Evolutionary conservation across 306 rosid genomes (phyloP).

Genomic region (peach (Prunus persica)): DNA sequence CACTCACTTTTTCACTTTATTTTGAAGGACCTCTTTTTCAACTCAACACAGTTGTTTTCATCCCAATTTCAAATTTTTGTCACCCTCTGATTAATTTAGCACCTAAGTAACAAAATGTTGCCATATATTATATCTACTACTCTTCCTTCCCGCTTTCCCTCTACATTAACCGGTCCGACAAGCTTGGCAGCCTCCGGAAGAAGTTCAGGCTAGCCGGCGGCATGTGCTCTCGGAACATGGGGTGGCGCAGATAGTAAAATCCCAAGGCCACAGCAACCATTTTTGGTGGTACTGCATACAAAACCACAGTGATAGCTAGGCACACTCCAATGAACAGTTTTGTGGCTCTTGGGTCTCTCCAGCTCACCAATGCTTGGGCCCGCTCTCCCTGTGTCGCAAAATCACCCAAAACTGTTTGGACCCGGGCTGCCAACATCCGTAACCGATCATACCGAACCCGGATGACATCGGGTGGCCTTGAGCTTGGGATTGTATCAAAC

Average conservation of each 20-base stretch:
- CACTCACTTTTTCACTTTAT: slow-evolving; percentile 32
- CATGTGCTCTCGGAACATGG: slow-evolving; percentile 56
- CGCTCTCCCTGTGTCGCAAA: slow-evolving; percentile 95
- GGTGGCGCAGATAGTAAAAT: slow-evolving; percentile 63
- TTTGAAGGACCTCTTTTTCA: slow-evolving; percentile 43
- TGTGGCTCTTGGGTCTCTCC: slow-evolving; percentile 96
- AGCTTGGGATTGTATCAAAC: slow-evolving; percentile 87
- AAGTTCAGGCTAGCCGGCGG: slow-evolving; percentile 51
- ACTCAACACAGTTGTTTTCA: slow-evolving; percentile 24
- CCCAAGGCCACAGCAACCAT: slow-evolving; percentile 92
- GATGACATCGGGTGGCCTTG: slow-evolving; percentile 60
- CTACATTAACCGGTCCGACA: slow-evolving; percentile 84
- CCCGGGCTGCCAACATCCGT: slow-evolving; percentile 77
- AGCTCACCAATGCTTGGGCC: slow-evolving; percentile 77
- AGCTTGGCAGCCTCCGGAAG: slow-evolving; percentile 70
- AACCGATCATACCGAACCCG: slow-evolving; percentile 75
- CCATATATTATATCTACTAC: background rate
- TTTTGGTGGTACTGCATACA: slow-evolving; percentile 49
- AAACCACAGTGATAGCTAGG: slow-evolving; percentile 36
- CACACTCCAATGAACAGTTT: slow-evolving; percentile 49
- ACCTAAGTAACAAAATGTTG: slow-evolving; percentile 22
- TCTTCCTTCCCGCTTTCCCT: slow-evolving; percentile 14
- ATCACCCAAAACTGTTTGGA: slow-evolving; percentile 91
- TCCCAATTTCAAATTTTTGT: slow-evolving; percentile 3
- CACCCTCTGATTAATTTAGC: slow-evolving; percentile 20